phyloP scores from a whole-genome alignment of 106 monocot species.

The Phalaenopsis equestris region DNA sequence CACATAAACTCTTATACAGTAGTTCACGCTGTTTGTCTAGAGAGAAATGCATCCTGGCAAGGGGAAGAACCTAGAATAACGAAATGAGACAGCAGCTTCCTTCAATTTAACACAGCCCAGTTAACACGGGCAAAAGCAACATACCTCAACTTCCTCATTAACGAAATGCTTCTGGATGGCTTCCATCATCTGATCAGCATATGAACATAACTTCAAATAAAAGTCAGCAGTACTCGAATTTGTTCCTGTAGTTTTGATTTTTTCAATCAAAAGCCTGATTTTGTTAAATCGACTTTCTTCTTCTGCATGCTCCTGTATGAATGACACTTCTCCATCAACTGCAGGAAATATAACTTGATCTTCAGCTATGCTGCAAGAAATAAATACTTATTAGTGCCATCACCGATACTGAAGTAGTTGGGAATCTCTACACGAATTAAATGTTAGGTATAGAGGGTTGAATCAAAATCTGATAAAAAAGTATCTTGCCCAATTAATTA shows the following conservation, averaged over 20 bases:
- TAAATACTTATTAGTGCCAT: neutral
- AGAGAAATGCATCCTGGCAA: constrained; percentile 84
- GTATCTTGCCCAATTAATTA: too few species aligned
- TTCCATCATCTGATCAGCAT: constrained; percentile 93
- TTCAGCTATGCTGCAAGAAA: constrained; percentile 71
- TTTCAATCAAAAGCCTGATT: constrained; percentile 80
- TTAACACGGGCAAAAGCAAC: neutral
- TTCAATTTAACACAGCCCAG: neutral
- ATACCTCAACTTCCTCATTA: constrained; percentile 73
- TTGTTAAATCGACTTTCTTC: constrained; percentile 81
- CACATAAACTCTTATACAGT: constrained; percentile 66
- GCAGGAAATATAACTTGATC: constrained; percentile 99
- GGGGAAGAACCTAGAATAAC: constrained; percentile 70
- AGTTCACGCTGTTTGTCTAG: constrained; percentile 71
- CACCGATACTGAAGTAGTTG: neutral
- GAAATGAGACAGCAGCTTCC: constrained; percentile 7
- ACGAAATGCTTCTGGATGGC: constrained; percentile 80
- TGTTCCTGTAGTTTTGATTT: constrained; percentile 65
- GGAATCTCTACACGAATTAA: too few species aligned
- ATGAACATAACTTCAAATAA: constrained; percentile 60
- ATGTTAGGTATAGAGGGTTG: too few species aligned
- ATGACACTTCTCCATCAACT: constrained; percentile 66
- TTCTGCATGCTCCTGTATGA: constrained; percentile 84
- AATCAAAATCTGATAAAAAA: too few species aligned
- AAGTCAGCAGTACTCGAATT: constrained; percentile 73